These are phyloP conservation scores for Quercus bicolor DNA, from an alignment of 306 rosid genomes.

Conservation along the genomic window DNA sequence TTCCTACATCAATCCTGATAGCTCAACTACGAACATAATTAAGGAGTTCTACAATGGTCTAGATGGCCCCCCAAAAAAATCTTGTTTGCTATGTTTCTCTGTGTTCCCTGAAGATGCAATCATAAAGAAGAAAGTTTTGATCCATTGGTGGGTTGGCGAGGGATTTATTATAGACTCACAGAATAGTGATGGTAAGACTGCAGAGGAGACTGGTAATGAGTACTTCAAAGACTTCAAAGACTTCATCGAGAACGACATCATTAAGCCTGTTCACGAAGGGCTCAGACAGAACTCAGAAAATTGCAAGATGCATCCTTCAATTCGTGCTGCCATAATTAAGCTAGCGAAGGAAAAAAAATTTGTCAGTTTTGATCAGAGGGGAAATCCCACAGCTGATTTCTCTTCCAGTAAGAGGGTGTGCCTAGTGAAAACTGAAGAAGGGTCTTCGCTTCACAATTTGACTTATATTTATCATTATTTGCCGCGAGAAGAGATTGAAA, in stretches of 20 bases:
- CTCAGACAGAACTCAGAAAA: not conserved
- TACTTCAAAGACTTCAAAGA: not conserved
- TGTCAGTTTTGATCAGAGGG: not conserved
- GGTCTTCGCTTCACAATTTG: not conserved
- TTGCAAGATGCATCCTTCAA: not conserved
- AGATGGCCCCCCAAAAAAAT: rapidly evolving
- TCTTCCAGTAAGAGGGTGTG: not conserved
- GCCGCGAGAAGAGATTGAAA: not conserved
- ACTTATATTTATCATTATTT: not conserved
- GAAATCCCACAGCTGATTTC: slow-evolving; percentile 6
- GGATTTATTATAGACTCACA: not conserved
- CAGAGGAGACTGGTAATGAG: not conserved
- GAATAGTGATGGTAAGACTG: not conserved
- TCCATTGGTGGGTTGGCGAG: slow-evolving; percentile 32
- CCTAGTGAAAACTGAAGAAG: slow-evolving; percentile 6
- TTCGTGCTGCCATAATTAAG: not conserved
- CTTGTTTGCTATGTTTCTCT: slow-evolving; percentile 13
- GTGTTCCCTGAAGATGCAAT: slow-evolving; percentile 12
- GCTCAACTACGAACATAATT: rapidly evolving
- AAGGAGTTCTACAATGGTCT: not conserved
- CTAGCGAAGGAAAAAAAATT: not conserved
- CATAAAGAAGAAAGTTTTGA: slow-evolving; percentile 23
- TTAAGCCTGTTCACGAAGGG: not conserved
- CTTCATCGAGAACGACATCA: not conserved
- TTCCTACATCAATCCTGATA: not conserved